Conservation (phyloP, 768 basidiomycete genomes). For the Hebeloma cylindrosporum region DNA sequence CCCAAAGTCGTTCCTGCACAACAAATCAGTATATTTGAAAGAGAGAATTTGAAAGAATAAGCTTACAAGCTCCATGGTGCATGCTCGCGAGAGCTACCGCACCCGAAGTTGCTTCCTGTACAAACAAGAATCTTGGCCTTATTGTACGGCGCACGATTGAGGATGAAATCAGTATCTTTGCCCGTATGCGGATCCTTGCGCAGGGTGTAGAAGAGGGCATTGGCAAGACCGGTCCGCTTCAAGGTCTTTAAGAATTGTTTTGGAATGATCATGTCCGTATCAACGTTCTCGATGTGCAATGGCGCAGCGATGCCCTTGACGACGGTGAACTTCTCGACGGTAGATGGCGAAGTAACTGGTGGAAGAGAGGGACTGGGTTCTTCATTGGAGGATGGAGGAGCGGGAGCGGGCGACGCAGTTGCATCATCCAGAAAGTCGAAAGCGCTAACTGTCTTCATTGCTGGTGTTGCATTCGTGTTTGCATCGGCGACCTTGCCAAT, state of each 20-base stretch:
- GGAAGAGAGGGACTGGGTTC: constrained; percentile 37
- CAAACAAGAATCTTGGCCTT: constrained; percentile 79
- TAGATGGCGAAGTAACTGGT: constrained; percentile 42
- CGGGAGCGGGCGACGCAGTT: constrained; percentile 52
- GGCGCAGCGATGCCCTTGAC: constrained; percentile 78
- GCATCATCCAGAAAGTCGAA: constrained; percentile 79
- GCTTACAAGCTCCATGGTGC: constrained; percentile 85
- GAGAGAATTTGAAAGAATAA: not conserved
- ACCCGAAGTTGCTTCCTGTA: constrained; percentile 88
- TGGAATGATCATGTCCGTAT: constrained; percentile 94
- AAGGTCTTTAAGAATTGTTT: constrained; percentile 93
- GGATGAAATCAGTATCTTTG: constrained; percentile 79
- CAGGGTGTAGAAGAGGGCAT: constrained; percentile 80
- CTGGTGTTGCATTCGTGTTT: constrained; percentile 43
- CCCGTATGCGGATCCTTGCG: constrained; percentile 77
- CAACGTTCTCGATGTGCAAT: constrained; percentile 80
- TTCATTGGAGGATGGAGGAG: too few species aligned
- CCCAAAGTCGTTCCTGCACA: constrained; percentile 77
- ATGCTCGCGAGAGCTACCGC: constrained; percentile 88
- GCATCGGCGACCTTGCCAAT: constrained; percentile 48
- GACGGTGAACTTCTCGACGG: constrained; percentile 62
- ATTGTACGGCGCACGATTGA: constrained; percentile 79
- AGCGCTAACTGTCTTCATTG: constrained; percentile 69
- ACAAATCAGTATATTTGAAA: constrained; percentile 3
- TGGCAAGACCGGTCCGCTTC: constrained; percentile 83